phyloP scores from a whole-genome alignment of 495 filamentous ascomycete species.

The Podospora bellae-mahoneyi region DNA sequence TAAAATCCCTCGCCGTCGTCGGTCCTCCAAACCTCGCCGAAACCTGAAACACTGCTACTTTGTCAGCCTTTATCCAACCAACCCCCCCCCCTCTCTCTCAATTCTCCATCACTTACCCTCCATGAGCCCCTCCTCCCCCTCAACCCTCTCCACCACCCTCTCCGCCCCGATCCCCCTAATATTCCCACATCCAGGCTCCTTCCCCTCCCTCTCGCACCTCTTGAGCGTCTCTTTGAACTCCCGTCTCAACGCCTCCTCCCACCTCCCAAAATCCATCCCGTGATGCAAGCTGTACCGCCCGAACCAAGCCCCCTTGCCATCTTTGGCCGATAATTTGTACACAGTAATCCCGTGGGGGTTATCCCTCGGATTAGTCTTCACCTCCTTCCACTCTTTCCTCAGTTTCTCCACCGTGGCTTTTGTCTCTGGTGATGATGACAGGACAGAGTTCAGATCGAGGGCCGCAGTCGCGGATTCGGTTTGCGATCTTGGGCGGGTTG shows the following conservation, averaged over 20 bases:
- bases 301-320: slow-evolving; percentile 88
- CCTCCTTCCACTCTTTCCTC: slow-evolving; percentile 81
- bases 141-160: slow-evolving; percentile 58
- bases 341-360: slow-evolving; percentile 74
- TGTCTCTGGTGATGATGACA: not conserved
- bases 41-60: slow-evolving; percentile 62
- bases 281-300: slow-evolving; percentile 75
- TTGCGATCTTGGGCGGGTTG: slow-evolving; percentile 25
- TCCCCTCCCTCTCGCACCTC: slow-evolving; percentile 43
- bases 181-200: slow-evolving; percentile 61
- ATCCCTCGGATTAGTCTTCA: slow-evolving; percentile 63
- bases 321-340: slow-evolving; percentile 74
- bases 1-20: slow-evolving; percentile 82
- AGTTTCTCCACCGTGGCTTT: slow-evolving; percentile 36
- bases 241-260: slow-evolving; percentile 53
- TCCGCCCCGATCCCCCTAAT: slow-evolving; percentile 84
- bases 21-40: slow-evolving; percentile 89
- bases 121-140: slow-evolving; percentile 54
- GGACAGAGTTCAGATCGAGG: not conserved
- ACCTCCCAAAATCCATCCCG: slow-evolving; percentile 66
- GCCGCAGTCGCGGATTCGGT: slow-evolving; percentile 29
- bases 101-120: slow-evolving; percentile 46
- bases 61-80: not conserved
- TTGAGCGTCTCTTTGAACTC: slow-evolving; percentile 63
- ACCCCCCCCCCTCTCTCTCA: not conserved